Conservation (phyloP, 2,329 filamentous ascomycete species). For the Grosmannia serpens region DNA sequence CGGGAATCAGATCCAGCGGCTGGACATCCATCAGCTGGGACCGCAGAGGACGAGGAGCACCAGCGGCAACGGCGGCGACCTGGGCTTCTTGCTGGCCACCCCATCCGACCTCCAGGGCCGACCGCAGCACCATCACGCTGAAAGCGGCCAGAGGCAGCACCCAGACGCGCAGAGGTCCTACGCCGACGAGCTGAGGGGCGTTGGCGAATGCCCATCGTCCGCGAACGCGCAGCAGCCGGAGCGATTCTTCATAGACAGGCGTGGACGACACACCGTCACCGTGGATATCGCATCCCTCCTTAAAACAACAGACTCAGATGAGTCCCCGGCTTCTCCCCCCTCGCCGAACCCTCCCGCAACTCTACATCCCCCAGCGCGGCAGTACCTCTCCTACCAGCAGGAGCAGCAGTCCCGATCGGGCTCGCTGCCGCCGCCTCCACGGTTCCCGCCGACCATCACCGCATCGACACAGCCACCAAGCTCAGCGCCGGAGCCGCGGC, state of each 20-base stretch:
- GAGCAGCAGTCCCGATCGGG: constrained; percentile 22
- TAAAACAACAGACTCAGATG: constrained; percentile 63
- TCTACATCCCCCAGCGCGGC: background rate
- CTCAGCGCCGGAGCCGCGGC: constrained; percentile 17
- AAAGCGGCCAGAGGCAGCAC: background rate
- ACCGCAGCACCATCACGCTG: too few relatives aligned
- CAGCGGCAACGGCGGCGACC: background rate
- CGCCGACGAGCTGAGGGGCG: background rate
- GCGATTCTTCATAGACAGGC: constrained; percentile 16
- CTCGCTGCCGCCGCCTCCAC: constrained; percentile 19
- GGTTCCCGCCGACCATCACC: background rate
- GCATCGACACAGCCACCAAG: constrained; percentile 24
- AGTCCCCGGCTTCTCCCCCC: constrained; percentile 44
- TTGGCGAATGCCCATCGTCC: constrained; percentile 3
- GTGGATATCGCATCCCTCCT: constrained; percentile 93
- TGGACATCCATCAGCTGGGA: background rate
- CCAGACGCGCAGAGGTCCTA: background rate
- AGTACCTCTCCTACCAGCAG: background rate
- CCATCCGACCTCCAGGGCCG: too few relatives aligned
- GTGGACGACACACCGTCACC: constrained; percentile 46
- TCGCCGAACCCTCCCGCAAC: background rate
- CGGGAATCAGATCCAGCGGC: background rate
- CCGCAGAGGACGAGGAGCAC: background rate
- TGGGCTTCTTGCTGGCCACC: too few relatives aligned
- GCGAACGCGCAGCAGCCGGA: background rate